Evolutionary conservation across 108 stramenopile species (phyloP), one percentile per base, ranked within the genome.

Genomic region (Craspedostauros australis): DNA sequence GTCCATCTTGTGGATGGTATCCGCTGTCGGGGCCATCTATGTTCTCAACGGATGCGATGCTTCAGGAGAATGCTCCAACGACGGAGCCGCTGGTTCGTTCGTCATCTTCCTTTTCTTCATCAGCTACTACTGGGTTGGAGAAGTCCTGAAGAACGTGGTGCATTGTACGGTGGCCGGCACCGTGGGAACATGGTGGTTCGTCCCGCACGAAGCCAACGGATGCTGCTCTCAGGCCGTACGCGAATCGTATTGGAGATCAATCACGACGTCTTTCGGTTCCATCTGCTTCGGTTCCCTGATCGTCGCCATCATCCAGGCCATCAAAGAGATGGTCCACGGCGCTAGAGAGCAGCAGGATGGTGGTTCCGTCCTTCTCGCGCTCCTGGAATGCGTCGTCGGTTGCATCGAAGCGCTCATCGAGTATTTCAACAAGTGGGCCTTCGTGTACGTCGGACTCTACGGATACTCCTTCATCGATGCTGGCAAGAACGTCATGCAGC

Each of bases 131-230:
- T 94, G 92, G 92, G 76, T 78, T 14, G 40, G 43, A 22, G 80
- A 86, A 53, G 88, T 88, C 5, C 78, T 89, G 54, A 73, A 77
- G 46, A 93, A 94, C 70, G 65, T 77, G 20, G 80, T 93, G 2
- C 87, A 87, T 48, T 67, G 68, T 20, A 86, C 91, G 19, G 80
- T 84, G 1, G 82, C 86, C 6, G 92, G 90, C 7, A 78, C 84
- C 21, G 85, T 91, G 19, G 87, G 83, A 4, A 86, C 84, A 22
- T 96, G 90, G 90, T 96, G 95, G 95, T 79, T 83, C 49, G 55
- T 60, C 21, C 82, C 86, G 0, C 36, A 42, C 37, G 86, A 82
- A 38, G 84, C 73, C 4, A 56, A 60, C 5, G 52, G 60, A 20
- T 83, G 68, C 45, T 86, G 88, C 63, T 82, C 79, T 14, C 38